Evolutionary conservation across 2,329 filamentous ascomycete species (phyloP).

Genomic region (Fusarium liriodendri): DNA sequence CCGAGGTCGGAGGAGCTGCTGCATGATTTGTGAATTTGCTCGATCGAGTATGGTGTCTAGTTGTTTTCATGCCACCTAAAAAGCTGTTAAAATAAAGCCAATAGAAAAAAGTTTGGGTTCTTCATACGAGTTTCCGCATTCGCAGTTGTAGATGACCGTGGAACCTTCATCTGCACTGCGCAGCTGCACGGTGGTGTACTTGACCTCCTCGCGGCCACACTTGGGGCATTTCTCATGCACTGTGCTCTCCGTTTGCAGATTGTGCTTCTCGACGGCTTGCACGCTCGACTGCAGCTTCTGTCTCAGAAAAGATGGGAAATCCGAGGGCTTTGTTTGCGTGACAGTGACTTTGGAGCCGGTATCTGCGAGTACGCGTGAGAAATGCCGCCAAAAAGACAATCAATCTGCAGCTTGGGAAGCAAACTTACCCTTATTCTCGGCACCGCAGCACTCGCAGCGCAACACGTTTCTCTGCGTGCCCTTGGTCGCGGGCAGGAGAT

Average conservation of each 20-base stretch:
- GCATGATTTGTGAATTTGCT: slow-evolving; percentile 47
- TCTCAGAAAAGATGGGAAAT: slow-evolving; percentile 90
- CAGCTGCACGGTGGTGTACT: slow-evolving; percentile 85
- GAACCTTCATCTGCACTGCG: slow-evolving; percentile 95
- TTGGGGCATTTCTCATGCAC: slow-evolving; percentile 79
- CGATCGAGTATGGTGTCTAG: slow-evolving; percentile 48
- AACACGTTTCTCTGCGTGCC: slow-evolving; percentile 81
- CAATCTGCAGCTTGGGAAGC: neutral
- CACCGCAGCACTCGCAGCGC: slow-evolving; percentile 86
- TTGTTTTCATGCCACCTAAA: slow-evolving; percentile 70
- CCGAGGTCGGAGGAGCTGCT: slow-evolving; percentile 63
- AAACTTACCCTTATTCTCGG: slow-evolving; percentile 80
- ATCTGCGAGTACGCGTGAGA: slow-evolving; percentile 60
- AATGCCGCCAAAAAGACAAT: neutral
- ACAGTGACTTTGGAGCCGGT: slow-evolving; percentile 79
- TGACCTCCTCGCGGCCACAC: slow-evolving; percentile 85
- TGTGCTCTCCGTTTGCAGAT: slow-evolving; percentile 77
- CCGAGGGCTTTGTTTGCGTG: slow-evolving; percentile 86
- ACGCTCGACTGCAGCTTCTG: slow-evolving; percentile 86
- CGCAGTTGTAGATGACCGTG: slow-evolving; percentile 90
- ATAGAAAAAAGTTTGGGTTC: slow-evolving; percentile 26
- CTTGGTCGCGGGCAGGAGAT: slow-evolving; percentile 84
- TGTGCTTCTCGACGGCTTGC: slow-evolving; percentile 82
- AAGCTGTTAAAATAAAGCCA: slow-evolving; percentile 40
- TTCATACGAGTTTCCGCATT: slow-evolving; percentile 82